Conservation (phyloP, 2,329 filamentous ascomycete species). For the Fusarium nodosum region DNA sequence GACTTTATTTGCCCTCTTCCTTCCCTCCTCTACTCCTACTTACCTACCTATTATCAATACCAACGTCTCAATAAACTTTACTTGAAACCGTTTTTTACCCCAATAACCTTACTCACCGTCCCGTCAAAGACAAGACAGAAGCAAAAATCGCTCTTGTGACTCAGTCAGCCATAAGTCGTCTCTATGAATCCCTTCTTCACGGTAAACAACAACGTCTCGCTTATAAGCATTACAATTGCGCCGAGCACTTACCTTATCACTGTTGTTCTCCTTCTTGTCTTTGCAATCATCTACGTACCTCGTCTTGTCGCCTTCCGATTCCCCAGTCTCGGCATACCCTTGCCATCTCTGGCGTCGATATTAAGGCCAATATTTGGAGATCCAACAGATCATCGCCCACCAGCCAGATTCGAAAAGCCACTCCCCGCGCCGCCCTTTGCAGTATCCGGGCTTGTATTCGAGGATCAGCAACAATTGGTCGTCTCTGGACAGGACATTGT, state of each 20-base stretch:
- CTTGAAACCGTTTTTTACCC: conserved; percentile 3
- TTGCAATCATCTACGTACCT: conserved; percentile 64
- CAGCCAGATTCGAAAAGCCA: conserved; percentile 43
- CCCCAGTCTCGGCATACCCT: conserved; percentile 55
- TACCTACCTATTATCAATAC: conserved; percentile 14
- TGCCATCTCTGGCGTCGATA: conserved; percentile 44
- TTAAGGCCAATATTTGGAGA: conserved; percentile 38
- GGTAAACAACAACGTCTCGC: conserved; percentile 72
- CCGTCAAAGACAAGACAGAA: conserved; percentile 14
- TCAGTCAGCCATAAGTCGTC: conserved; percentile 38
- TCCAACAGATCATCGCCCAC: conserved; percentile 15
- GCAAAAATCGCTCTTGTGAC: conserved; percentile 17
- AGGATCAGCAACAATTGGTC: conserved; percentile 54
- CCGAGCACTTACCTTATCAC: conserved; percentile 70
- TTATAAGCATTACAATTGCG: conserved; percentile 70
- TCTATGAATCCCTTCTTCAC: conserved; percentile 71
- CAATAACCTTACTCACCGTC: conserved; percentile 3
- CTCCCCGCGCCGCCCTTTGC: conserved; percentile 47
- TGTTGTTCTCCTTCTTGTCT: conserved; percentile 64
- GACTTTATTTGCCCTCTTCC: conserved; percentile 25
- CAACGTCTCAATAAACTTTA: conserved; percentile 17
- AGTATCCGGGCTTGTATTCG: conserved; percentile 50
- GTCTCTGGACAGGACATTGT: conserved; percentile 52
- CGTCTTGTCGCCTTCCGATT: conserved; percentile 54
- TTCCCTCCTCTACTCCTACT: conserved; percentile 1